These are phyloP conservation scores for Volvox carteri DNA, from an alignment of 163 green algal species.

Conservation along the genomic window DNA sequence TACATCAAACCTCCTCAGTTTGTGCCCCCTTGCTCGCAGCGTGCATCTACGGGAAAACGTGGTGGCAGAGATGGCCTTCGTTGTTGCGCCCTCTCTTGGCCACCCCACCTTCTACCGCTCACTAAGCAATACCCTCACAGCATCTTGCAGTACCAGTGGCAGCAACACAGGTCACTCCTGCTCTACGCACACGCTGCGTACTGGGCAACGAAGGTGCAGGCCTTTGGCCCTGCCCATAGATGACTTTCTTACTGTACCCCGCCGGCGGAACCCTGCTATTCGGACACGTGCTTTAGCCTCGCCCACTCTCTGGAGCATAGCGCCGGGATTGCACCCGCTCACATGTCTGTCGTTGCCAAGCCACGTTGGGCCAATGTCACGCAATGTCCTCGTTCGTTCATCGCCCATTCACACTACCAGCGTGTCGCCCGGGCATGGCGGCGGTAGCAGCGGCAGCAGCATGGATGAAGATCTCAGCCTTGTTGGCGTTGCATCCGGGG, in stretches of 20 bases:
- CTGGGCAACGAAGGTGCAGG: too few species aligned
- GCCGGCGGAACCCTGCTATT: neutral
- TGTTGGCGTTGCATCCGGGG: too few species aligned
- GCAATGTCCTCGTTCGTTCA: neutral
- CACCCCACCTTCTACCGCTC: conserved; percentile 12
- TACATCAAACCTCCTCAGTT: neutral
- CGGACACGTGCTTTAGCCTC: neutral
- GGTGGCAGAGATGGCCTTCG: conserved; percentile 12
- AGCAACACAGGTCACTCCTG: neutral
- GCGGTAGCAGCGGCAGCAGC: conserved; percentile 8
- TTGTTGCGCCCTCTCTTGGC: neutral
- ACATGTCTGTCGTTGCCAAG: neutral
- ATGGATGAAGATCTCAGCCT: neutral
- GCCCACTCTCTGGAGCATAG: neutral
- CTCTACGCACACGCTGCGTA: too few species aligned
- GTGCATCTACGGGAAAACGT: neutral
- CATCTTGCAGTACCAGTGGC: conserved; percentile 40
- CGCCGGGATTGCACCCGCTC: neutral
- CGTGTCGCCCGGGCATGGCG: neutral
- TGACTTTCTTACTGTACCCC: too few species aligned
- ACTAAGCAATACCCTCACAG: conserved; percentile 24
- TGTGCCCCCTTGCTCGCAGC: neutral
- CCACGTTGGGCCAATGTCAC: neutral
- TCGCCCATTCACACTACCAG: conserved; percentile 31
- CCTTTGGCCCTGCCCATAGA: too few species aligned